These are phyloP conservation scores for Gossypioides kirkii DNA, from an alignment of 345 rosid genomes.

Conservation along the genomic window DNA sequence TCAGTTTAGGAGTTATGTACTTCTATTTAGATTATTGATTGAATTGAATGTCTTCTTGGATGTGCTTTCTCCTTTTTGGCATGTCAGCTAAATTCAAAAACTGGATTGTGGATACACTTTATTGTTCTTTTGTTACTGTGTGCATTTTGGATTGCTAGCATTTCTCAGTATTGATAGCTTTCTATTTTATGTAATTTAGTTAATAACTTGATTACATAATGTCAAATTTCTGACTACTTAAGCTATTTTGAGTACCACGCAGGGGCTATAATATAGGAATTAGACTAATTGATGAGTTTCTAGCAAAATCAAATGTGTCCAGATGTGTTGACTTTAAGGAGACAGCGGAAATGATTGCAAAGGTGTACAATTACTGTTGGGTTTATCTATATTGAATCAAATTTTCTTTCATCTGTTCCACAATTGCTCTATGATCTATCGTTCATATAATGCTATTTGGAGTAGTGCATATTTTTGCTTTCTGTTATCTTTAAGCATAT, in stretches of 20 bases:
- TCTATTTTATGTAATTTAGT: background rate
- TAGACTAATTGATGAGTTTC: constrained; percentile 77
- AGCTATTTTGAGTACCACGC: constrained; percentile 19
- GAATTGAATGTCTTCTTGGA: background rate
- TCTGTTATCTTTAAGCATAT: background rate
- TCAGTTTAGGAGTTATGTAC: background rate
- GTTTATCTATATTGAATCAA: background rate
- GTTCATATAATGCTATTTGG: background rate
- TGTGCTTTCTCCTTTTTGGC: background rate
- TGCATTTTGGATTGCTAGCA: background rate
- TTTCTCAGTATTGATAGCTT: background rate
- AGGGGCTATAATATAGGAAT: constrained; percentile 95
- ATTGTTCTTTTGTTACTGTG: background rate
- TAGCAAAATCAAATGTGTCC: constrained; percentile 82
- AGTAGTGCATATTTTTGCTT: background rate
- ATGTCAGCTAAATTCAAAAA: background rate
- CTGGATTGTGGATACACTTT: background rate
- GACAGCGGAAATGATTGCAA: constrained; percentile 86
- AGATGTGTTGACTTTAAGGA: constrained; percentile 90
- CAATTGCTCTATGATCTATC: background rate
- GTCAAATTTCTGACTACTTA: background rate
- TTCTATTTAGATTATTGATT: background rate
- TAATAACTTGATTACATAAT: constrained; percentile 2
- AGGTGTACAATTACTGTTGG: constrained; percentile 35
- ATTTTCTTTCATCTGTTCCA: background rate